Conservation (phyloP, 805 yeast genomes). For the Myxozyma nipponensis region DNA sequence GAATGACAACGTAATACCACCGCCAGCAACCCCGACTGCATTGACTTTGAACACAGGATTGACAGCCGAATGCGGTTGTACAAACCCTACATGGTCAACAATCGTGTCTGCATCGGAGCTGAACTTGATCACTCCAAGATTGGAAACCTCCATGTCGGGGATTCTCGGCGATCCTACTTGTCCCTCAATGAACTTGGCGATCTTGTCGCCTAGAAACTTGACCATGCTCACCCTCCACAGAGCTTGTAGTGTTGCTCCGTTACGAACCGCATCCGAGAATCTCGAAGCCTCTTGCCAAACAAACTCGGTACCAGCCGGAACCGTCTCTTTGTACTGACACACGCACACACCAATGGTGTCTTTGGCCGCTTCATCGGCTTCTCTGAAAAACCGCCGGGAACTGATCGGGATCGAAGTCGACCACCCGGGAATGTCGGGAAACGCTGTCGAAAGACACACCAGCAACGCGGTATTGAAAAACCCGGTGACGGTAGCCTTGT, state of each 20-base stretch:
- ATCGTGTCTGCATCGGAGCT: neutral
- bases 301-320: constrained; percentile 5
- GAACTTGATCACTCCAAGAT: constrained; percentile 11
- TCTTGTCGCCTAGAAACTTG: constrained; percentile 5
- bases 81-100: constrained; percentile 7
- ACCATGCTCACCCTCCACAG: constrained; percentile 6
- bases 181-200: constrained; percentile 3
- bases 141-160: constrained; percentile 9
- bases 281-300: constrained; percentile 4
- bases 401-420: constrained; percentile 8
- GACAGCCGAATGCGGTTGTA: constrained; percentile 11
- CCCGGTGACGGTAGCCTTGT: constrained; percentile 14
- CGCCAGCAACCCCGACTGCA: constrained; percentile 10
- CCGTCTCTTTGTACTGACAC: constrained; percentile 1
- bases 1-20: constrained; percentile 5
- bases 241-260: constrained; percentile 1
- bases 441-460: constrained; percentile 3
- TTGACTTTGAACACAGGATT: constrained; percentile 3
- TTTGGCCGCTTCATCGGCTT: neutral
- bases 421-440: constrained; percentile 1
- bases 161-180: constrained; percentile 5
- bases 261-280: neutral
- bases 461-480: constrained; percentile 1
- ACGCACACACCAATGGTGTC: constrained; percentile 10
- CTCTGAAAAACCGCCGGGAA: constrained; percentile 14